Conservation (phyloP, 805 yeast genomes). For the Wickerhamiella occidentalis region DNA sequence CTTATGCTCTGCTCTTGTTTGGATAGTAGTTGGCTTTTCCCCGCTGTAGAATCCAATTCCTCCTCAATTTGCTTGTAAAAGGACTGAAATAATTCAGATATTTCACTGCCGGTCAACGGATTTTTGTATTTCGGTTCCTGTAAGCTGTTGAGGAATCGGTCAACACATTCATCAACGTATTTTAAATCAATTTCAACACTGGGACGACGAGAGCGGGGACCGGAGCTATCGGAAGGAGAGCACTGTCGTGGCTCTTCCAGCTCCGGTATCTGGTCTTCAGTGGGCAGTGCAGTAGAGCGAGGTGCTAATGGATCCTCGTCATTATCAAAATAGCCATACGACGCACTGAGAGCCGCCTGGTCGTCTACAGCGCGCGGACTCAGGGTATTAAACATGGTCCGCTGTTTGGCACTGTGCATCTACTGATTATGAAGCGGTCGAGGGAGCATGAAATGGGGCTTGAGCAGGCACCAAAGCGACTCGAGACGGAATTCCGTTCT, state of each 20-base stretch:
- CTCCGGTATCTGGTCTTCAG: neutral
- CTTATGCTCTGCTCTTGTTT: constrained; percentile 23
- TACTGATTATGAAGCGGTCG: constrained; percentile 5
- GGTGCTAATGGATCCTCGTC: constrained; percentile 7
- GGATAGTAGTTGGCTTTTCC: constrained; percentile 19
- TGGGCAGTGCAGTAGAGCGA: neutral
- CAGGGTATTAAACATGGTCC: neutral
- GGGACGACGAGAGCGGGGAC: neutral
- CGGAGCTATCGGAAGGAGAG: neutral
- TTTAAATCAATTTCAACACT: neutral
- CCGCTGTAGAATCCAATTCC: constrained; percentile 16
- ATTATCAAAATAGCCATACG: constrained; percentile 1
- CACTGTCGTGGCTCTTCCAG: neutral
- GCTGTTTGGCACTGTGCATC: constrained; percentile 4
- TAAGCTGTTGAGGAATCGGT: constrained; percentile 22
- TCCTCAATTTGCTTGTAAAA: constrained; percentile 29
- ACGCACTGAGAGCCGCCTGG: neutral
- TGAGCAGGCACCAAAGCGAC: constrained; percentile 9
- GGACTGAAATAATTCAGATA: constrained; percentile 32
- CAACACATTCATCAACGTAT: constrained; percentile 5
- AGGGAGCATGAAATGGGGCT: constrained; percentile 1
- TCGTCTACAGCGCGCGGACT: neutral
- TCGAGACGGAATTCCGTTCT: neutral
- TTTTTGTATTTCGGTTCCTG: constrained; percentile 30
- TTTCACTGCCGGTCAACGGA: constrained; percentile 30